A percentile compares a stretch with the other conserved stretches of the same genome.
phyloP scores from a whole-genome alignment of 2,329 filamentous ascomycete species.

The Cryphonectria naterciae region DNA sequence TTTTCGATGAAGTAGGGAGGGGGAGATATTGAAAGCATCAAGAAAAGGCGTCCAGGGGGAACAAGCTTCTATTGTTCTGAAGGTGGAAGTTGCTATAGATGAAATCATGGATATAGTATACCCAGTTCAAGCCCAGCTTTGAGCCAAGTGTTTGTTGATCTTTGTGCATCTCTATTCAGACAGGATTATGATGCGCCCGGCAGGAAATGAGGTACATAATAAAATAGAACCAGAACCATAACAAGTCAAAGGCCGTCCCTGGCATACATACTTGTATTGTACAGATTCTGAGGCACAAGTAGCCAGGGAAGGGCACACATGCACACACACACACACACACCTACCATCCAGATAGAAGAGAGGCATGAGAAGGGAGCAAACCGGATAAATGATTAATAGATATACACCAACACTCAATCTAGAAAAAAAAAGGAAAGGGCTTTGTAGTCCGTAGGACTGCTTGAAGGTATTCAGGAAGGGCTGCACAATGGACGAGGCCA shows the following conservation, averaged over 20 bases:
- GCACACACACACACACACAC: too few species aligned
- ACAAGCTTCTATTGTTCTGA: background rate
- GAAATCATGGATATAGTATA: background rate
- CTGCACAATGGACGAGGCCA: background rate
- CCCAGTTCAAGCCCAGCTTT: background rate
- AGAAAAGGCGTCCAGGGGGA: background rate
- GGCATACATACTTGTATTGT: background rate
- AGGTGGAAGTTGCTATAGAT: background rate
- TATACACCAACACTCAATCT: background rate
- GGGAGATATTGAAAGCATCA: background rate
- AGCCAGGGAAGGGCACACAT: background rate
- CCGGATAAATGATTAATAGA: too few species aligned
- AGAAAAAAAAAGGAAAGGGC: background rate
- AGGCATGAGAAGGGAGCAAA: background rate
- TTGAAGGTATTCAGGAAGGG: background rate
- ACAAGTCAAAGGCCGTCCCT: background rate
- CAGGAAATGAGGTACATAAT: background rate
- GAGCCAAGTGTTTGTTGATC: background rate
- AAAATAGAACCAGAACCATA: background rate
- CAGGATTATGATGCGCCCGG: background rate
- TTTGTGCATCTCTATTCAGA: background rate
- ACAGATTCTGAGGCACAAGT: background rate
- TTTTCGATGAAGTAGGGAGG: background rate
- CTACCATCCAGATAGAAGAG: background rate
- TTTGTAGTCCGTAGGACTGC: background rate